Evolutionary conservation across 176 grass and related monocot genomes (phyloP), one percentile per base, ranked within the genome.

Genomic region (Aechmea fasciata): DNA sequence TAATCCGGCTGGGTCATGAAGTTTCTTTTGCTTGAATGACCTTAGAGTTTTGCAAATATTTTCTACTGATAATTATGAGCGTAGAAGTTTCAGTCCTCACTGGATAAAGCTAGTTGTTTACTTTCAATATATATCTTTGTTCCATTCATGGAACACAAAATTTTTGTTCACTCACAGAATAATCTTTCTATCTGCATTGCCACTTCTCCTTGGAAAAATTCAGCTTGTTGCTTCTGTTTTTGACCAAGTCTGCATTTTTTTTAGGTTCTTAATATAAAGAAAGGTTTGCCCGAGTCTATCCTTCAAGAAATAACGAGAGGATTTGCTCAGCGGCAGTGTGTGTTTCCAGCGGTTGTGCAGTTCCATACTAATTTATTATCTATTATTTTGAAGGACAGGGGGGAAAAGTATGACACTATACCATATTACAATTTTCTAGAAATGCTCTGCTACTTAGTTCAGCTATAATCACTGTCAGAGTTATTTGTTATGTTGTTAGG

Each of bases 311-410:
- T 97, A 70, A 23, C 68, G 78, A 72, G 54, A 69, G 85, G 92
- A 69, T 78, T 83, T 57, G 66, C 72, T 41, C 71, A 80, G 52
- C 78, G 80, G 50, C 80, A 88, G 47, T 82, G 75, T 49, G 47
- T 85, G 24, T 79, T 74, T 48, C 79, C 84, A 54, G 41, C 59
- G 20, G 20, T 86, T 70, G 70, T 83, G 4, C 75, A 92, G 19
- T 81, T 97, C 69, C 93, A 92, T 53, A 87, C 85, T 50, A 92
- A 65, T 74, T 78, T 97, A 71, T 72, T 97, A 29, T 90, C 79
- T 74, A 52, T 86, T 50, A 87, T 97, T 61, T 75, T 76, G 75
- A 83, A 80, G 72, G 88, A 83, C 63, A 71, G 47, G 70, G 88
- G 76, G 9, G 75, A 90, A 49, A 77, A 61, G 93, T 96, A 81